Percentiles rank a stretch among this genome's conserved stretches.
phyloP scores from a whole-genome alignment of 495 filamentous ascomycete species.

The Xeromyces bisporus region DNA sequence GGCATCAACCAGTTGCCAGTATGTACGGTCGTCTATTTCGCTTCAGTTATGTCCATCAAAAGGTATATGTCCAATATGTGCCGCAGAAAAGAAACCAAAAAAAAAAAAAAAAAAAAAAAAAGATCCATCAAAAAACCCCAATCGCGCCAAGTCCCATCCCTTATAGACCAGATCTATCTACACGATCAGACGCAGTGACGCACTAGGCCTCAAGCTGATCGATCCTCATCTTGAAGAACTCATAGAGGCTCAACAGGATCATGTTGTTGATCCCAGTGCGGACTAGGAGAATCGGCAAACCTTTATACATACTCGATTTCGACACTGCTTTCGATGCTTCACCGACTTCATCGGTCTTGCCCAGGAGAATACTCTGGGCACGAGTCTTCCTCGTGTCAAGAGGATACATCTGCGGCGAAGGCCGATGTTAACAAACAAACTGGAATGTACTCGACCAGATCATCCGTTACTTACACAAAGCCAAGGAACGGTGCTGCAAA shows the following conservation, averaged over 20 bases:
- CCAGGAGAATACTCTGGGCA: constrained; percentile 29
- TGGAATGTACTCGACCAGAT: not conserved
- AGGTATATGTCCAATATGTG: no score
- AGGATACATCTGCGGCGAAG: constrained; percentile 24
- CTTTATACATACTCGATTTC: constrained; percentile 34
- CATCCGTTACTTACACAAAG: constrained; percentile 21
- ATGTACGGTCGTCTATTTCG: no score
- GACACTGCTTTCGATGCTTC: constrained; percentile 27
- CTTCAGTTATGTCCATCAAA: no score
- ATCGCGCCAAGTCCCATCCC: not conserved
- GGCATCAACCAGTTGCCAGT: constrained; percentile 7
- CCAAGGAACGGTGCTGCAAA: constrained; percentile 33
- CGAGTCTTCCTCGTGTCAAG: constrained; percentile 34
- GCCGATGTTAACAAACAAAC: not conserved
- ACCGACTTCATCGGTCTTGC: constrained; percentile 28
- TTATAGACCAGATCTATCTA: not conserved
- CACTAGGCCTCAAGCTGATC: constrained; percentile 13
- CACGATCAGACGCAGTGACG: not conserved
- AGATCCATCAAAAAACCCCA: not conserved
- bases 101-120: not conserved
- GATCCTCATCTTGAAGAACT: constrained; percentile 28
- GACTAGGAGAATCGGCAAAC: constrained; percentile 29
- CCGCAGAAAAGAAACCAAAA: no score
- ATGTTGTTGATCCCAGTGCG: constrained; percentile 33
- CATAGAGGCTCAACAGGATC: constrained; percentile 30